Evolutionary conservation across 2,329 filamentous ascomycete species (phyloP), one percentile per base, ranked within the genome.

Genomic region (Claviceps spartinae): DNA sequence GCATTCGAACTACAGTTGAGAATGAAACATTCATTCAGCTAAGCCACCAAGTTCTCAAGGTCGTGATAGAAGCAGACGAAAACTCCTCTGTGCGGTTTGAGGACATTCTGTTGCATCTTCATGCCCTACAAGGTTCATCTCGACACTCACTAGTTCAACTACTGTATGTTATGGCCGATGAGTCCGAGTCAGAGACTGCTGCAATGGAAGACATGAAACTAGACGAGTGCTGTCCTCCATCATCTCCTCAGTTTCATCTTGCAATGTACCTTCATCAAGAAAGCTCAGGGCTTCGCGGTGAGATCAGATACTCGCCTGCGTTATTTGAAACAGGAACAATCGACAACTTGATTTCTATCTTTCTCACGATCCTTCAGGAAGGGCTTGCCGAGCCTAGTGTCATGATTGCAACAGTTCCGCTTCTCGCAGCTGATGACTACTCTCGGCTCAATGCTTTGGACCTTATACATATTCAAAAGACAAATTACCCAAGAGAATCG

Each of bases 21-120:
- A 24, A 47, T 30, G 24, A 47, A 36, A 38, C 37, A 14, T 38
- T 38, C 37, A 51, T 56, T 0, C 62, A 63, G 37, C 61, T 60
- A 13, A 49, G 46, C 11, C 45, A 49, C 41, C 8, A 40, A 6
- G 46, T 45, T 7, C 13, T 49, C 7, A 9, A 45, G 9, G 9
- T n/a, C 8, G 30, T 49, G 6, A 47, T 46, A 11, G 37, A 52
- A 20, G 37, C 11, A 1, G 47, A 49, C 18, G 11, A 4, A 8
- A 14, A 49, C 14, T 47, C 38, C 34, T 42, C 41, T 16, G 51
- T 49, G 13, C 16, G n/a, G 2, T 38, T 52, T 34, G 51, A 20
- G 16, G 26, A 40, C 13, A 24, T 43, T 37, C 18, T 52, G 1
- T 24, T 37, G 37, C 11, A 34, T 24, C 30, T 9, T 2, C 16